Percentiles rank a stretch among this genome's conserved stretches.
Evolutionary conservation across 2,329 filamentous ascomycete species (phyloP).

Genomic region (Trichoderma lentiforme): DNA sequence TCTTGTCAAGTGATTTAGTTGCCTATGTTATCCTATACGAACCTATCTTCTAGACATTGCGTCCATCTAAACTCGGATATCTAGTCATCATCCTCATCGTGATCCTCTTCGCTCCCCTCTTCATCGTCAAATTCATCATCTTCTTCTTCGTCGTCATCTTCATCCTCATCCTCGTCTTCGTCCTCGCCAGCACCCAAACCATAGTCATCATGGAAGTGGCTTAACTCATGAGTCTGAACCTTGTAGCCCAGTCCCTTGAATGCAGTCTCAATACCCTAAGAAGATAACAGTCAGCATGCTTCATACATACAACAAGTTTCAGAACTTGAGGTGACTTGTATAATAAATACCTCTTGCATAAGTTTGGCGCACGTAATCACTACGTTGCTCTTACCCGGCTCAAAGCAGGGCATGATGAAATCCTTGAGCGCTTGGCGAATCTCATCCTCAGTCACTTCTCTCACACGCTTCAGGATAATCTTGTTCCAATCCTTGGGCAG

Average conservation of each 20-base stretch:
- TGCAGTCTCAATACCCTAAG: slow-evolving; percentile 68
- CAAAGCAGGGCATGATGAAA: slow-evolving; percentile 76
- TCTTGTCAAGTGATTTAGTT: neutral
- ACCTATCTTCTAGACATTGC: neutral
- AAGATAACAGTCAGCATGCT: neutral
- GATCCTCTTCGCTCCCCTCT: slow-evolving; percentile 10
- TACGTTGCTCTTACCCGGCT: slow-evolving; percentile 75
- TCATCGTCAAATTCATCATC: slow-evolving; percentile 22
- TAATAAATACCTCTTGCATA: slow-evolving; percentile 70
- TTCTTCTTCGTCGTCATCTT: slow-evolving; percentile 40
- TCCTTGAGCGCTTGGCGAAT: slow-evolving; percentile 71
- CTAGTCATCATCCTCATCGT: neutral
- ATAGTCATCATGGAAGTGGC: slow-evolving; percentile 86
- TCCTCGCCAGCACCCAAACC: slow-evolving; percentile 69
- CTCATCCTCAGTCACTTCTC: slow-evolving; percentile 71
- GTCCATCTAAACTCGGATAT: neutral
- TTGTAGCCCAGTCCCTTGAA: slow-evolving; percentile 76
- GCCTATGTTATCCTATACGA: neutral
- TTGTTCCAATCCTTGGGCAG: slow-evolving; percentile 75
- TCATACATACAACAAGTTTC: neutral
- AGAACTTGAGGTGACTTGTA: neutral
- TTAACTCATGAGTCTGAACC: slow-evolving; percentile 68
- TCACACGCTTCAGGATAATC: slow-evolving; percentile 71
- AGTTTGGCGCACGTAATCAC: slow-evolving; percentile 84
- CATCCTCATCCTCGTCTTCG: slow-evolving; percentile 49